Percentiles rank a stretch among this genome's conserved stretches.
Evolutionary conservation across 768 basidiomycete species (phyloP).

Genomic region (Tylopilus vinaceipallidus): DNA sequence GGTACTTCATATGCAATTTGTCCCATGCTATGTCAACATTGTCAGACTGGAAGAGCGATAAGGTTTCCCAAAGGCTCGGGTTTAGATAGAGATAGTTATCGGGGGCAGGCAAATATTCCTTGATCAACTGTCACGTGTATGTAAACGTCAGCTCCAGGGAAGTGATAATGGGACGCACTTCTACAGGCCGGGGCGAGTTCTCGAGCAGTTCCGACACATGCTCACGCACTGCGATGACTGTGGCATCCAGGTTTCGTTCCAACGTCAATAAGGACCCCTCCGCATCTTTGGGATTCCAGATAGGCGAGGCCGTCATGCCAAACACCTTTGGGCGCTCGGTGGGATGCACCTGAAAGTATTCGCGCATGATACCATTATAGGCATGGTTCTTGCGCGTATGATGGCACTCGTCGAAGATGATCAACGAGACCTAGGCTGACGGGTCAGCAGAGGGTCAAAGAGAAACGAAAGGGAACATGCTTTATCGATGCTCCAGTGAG

Average conservation of each 20-base stretch:
- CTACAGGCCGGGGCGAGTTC: slow-evolving; percentile 62
- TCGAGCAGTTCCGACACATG: slow-evolving; percentile 62
- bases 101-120: slow-evolving; percentile 54
- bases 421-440: slow-evolving; percentile 45
- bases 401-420: slow-evolving; percentile 60
- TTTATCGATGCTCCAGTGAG: slow-evolving; percentile 71
- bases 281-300: slow-evolving; percentile 77
- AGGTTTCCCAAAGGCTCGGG: slow-evolving; percentile 51
- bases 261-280: slow-evolving; percentile 57
- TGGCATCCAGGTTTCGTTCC: slow-evolving; percentile 71
- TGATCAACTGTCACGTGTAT: slow-evolving; percentile 44
- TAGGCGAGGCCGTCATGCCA: slow-evolving; percentile 90
- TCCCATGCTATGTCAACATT: slow-evolving; percentile 51
- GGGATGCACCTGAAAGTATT: slow-evolving; percentile 47
- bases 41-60: slow-evolving; percentile 40
- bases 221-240: slow-evolving; percentile 70
- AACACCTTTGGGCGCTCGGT: slow-evolving; percentile 74
- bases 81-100: slow-evolving; percentile 54
- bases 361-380: slow-evolving; percentile 56
- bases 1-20: slow-evolving; percentile 61
- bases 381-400: slow-evolving; percentile 56
- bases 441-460: background rate
- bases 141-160: slow-evolving; percentile 2
- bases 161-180: slow-evolving; percentile 41
- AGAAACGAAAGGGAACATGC: slow-evolving; percentile 28